Evolutionary conservation across 441 rosid species (phyloP).

Genomic region (Erysimum cheiri): DNA sequence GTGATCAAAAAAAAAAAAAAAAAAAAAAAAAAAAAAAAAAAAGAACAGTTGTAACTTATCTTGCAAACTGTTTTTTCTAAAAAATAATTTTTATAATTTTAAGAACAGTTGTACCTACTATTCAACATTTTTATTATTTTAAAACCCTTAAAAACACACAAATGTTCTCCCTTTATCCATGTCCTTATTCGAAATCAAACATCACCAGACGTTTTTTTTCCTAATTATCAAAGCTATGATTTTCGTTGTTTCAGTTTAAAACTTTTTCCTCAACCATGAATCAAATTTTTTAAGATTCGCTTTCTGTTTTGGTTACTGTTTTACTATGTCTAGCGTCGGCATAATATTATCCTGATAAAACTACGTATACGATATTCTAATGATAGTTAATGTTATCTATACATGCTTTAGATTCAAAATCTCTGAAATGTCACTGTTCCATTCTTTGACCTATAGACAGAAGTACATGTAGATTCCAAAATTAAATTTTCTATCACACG

Average conservation of each 20-base stretch:
- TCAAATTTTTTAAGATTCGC: not conserved
- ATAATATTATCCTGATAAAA: not conserved
- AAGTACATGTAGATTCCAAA: constrained; percentile 25
- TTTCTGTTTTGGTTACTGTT: not conserved
- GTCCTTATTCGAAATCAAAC: not conserved
- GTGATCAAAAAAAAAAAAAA: too few relatives aligned
- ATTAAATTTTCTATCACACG: constrained; percentile 15
- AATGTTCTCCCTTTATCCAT: too few relatives aligned
- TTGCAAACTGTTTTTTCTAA: too few relatives aligned
- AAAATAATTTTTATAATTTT: too few relatives aligned
- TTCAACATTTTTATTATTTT: too few relatives aligned
- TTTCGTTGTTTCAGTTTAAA: not conserved
- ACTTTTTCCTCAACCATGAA: not conserved
- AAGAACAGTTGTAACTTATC: too few relatives aligned
- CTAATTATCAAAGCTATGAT: not conserved
- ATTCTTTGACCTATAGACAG: constrained; percentile 19
- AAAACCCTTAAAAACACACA: too few relatives aligned
- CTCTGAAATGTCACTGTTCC: constrained; percentile 12
- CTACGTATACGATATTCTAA: not conserved
- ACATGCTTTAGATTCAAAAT: not conserved
- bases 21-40: too few relatives aligned
- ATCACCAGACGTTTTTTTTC: not conserved
- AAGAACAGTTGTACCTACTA: too few relatives aligned
- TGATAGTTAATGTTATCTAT: not conserved
- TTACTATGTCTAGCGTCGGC: not conserved